A percentile compares a stretch with the other conserved stretches of the same genome.
Conservation (phyloP, 805 yeast genomes). For the Yamadazyma kitorensis region DNA sequence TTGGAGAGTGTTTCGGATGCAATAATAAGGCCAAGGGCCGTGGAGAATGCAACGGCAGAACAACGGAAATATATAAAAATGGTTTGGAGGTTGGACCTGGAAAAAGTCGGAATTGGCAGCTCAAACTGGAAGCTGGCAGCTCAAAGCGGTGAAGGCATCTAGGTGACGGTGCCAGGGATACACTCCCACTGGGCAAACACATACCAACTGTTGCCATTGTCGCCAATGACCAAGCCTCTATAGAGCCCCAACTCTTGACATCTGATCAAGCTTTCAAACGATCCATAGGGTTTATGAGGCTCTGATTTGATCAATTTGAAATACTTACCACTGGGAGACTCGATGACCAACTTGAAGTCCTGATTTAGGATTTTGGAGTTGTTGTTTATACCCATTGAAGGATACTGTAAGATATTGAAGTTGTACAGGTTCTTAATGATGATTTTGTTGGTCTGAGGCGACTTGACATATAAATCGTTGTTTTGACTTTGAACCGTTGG, state of each 20-base stretch:
- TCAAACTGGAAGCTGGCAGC: background rate
- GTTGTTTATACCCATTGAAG: conserved; percentile 47
- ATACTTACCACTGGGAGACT: conserved; percentile 82
- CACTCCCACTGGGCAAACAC: conserved; percentile 91
- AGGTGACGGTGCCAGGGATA: conserved; percentile 22
- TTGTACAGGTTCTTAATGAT: conserved; percentile 55
- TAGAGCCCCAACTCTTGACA: conserved; percentile 76
- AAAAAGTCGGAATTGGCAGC: no score
- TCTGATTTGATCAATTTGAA: conserved; percentile 55
- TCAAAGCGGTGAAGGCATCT: background rate
- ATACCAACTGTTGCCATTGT: conserved; percentile 76
- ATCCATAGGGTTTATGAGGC: conserved; percentile 45
- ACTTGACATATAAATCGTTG: conserved; percentile 76
- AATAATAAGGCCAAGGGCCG: no score
- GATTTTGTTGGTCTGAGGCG: conserved; percentile 76
- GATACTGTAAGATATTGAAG: conserved; percentile 63
- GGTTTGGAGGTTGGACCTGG: no score
- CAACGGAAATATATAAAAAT: no score
- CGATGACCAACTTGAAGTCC: conserved; percentile 62
- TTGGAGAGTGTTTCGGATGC: no score
- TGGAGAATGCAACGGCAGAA: no score
- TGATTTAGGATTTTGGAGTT: conserved; percentile 31
- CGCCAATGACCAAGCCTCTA: conserved; percentile 79
- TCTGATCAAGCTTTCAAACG: conserved; percentile 59
- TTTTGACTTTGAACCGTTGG: conserved; percentile 68